Evolutionary conservation across 2,329 filamentous ascomycete genomes (phyloP).

Genomic region (Colletotrichum tropicale): DNA sequence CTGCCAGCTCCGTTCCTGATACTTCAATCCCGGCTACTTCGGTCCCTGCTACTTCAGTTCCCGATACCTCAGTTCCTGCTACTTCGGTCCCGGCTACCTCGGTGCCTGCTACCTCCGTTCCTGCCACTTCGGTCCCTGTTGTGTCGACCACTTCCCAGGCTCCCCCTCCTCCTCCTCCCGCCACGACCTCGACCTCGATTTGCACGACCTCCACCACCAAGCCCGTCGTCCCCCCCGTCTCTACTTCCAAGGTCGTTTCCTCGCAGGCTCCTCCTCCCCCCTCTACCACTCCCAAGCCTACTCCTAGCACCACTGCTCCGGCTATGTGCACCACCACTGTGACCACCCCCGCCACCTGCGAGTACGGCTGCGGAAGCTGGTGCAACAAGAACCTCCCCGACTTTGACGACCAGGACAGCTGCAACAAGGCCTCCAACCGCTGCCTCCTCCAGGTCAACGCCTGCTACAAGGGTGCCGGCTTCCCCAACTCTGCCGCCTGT

Average conservation of each 20-base stretch:
- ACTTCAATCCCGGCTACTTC: background rate
- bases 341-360: slow-evolving; percentile 51
- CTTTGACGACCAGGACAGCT: slow-evolving; percentile 47
- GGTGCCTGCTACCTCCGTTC: background rate
- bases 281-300: slow-evolving; percentile 23
- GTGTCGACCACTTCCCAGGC: slow-evolving; percentile 15
- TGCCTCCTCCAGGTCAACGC: slow-evolving; percentile 52
- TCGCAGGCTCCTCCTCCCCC: slow-evolving; percentile 1
- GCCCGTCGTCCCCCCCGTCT: background rate
- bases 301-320: slow-evolving; percentile 37
- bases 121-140: slow-evolving; percentile 10
- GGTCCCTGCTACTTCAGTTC: slow-evolving; percentile 2
- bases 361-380: slow-evolving; percentile 61
- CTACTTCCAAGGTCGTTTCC: background rate
- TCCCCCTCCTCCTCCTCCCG: slow-evolving; percentile 20
- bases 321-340: slow-evolving; percentile 53
- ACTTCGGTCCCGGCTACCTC: background rate
- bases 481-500: slow-evolving; percentile 51
- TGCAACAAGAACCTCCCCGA: slow-evolving; percentile 54
- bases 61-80: slow-evolving; percentile 9
- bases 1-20: background rate
- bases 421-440: slow-evolving; percentile 45
- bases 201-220: slow-evolving; percentile 11
- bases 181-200: slow-evolving; percentile 9
- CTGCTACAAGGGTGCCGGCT: slow-evolving; percentile 57